Base-by-base conservation (phyloP, 169 alveolate species). In the Cystoisospora suis region DNA sequence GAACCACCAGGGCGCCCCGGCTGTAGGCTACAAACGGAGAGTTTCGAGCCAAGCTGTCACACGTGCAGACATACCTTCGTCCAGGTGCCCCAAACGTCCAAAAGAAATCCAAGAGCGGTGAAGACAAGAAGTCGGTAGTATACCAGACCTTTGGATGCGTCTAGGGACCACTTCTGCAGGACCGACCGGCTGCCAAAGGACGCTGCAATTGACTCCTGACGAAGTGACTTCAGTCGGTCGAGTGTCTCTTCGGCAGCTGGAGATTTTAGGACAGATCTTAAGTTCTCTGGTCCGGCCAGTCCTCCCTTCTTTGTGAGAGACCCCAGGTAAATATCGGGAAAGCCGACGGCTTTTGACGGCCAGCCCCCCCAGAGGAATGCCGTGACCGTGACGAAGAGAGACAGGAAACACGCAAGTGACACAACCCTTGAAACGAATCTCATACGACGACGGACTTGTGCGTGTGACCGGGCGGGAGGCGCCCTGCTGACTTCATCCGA, bases 301-400 rank as follows among this genome's bases (percentile, higher is more conserved):
- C 90, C 79, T 17, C 90, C 90, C 23, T 53, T 70, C 49, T 86
- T 86, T 7, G 81, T 45, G 5, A 86, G 81, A 17, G 90, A 45
- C 3, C 72, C 90, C 29, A 86, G 72, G 23, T 86, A 86, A 69
- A 86, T 86, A 65, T 86, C 90, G 6, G 90, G 90, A 53, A 86
- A 86, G 36, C 90, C 90, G 34, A 86, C 75, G 6, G 90, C 90
- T 47, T 86, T 86, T 3, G 75, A 32, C 15, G 90, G 46, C 83
- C 81, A 86, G 0, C 90, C 90, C 17, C 90, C 90, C 46, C 75
- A 86, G 47, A 86, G 38, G n/a, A 86, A 86, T 29, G 83, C 75
- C 2, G 61, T 86, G 3, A 46, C 34, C 9, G 75, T 75, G 61
- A 65, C 44, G 69, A 61, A 40, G 38, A 75, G 75, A 23, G 75